Percentiles rank a stretch among this genome's conserved stretches.
phyloP scores from a whole-genome alignment of 2,329 filamentous ascomycete species.

The Raffaelea albimanens region DNA sequence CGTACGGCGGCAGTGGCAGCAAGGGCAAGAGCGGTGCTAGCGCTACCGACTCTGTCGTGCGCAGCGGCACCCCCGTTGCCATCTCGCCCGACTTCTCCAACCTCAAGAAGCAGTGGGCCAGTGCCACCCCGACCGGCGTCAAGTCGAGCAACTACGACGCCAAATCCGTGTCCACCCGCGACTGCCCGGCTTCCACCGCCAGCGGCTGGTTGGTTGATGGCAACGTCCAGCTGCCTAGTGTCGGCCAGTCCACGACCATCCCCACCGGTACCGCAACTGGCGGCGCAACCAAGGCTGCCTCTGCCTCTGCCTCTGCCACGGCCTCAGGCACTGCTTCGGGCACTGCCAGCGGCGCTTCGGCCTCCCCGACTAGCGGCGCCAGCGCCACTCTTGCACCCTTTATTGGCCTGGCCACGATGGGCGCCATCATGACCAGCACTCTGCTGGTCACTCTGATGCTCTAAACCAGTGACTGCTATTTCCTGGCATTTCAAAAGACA shows the following conservation, averaged over 20 bases:
- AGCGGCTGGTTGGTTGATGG: conserved; percentile 67
- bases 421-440: background rate
- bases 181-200: conserved; percentile 61
- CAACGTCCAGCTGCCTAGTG: conserved; percentile 56
- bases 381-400: conserved; percentile 12
- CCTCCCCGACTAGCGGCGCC: conserved; percentile 13
- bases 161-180: conserved; percentile 48
- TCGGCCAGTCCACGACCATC: conserved; percentile 43
- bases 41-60: conserved; percentile 55
- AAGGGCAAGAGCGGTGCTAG: conserved; percentile 49
- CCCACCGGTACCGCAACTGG: conserved; percentile 7
- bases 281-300: conserved; percentile 14
- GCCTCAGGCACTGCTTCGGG: conserved; percentile 11
- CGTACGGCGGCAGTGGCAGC: conserved; percentile 56
- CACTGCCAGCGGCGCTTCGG: conserved; percentile 14
- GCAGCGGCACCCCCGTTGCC: conserved; percentile 64
- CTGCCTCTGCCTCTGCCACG: conserved; percentile 3
- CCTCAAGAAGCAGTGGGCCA: conserved; percentile 67
- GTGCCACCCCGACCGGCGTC: conserved; percentile 59
- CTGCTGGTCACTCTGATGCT: background rate
- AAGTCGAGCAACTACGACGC: conserved; percentile 56
- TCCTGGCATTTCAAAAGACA: too few relatives aligned
- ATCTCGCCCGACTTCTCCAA: conserved; percentile 70
- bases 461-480: background rate
- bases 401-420: background rate